A percentile compares a stretch with the other conserved stretches of the same genome.
phyloP scores from a whole-genome alignment of 2,329 filamentous ascomycete species.

The Fusarium humuli region DNA sequence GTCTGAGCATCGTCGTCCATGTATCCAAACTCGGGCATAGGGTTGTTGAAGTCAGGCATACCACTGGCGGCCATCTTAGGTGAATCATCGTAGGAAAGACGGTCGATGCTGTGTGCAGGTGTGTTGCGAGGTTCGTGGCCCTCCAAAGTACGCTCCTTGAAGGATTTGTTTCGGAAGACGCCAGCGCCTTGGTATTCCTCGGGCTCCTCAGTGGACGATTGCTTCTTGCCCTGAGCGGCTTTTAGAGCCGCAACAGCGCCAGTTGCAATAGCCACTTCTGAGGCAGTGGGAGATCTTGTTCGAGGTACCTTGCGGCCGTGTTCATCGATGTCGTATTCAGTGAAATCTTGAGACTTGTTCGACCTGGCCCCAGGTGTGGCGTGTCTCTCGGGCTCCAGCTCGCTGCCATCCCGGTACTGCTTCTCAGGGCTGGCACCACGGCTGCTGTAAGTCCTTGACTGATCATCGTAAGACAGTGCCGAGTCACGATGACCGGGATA shows the following conservation, averaged over 20 bases:
- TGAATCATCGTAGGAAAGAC: constrained; percentile 64
- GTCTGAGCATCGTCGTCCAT: constrained; percentile 77
- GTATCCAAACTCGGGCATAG: constrained; percentile 82
- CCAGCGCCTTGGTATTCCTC: constrained; percentile 61
- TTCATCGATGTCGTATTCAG: constrained; percentile 69
- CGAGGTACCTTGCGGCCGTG: constrained; percentile 66
- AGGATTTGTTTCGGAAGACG: constrained; percentile 70
- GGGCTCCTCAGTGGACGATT: constrained; percentile 51
- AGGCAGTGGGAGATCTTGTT: constrained; percentile 64
- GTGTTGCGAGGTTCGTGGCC: constrained; percentile 66
- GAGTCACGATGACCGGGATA: constrained; percentile 57
- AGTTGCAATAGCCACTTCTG: constrained; percentile 68
- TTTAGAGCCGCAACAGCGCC: constrained; percentile 66
- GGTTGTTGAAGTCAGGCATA: constrained; percentile 74
- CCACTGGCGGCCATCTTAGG: constrained; percentile 75
- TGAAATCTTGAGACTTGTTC: constrained; percentile 59
- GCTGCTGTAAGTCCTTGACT: constrained; percentile 48
- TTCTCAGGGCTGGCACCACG: constrained; percentile 58
- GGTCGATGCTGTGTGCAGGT: constrained; percentile 69
- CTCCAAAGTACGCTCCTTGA: constrained; percentile 72
- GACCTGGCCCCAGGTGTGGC: constrained; percentile 55
- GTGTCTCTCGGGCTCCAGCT: constrained; percentile 54
- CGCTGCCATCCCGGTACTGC: constrained; percentile 55
- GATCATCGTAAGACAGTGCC: constrained; percentile 50
- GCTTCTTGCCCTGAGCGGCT: constrained; percentile 61